Evolutionary conservation across 129 eudicot genomes (phyloP).

Genomic region (Chrysanthemum seticuspe): DNA sequence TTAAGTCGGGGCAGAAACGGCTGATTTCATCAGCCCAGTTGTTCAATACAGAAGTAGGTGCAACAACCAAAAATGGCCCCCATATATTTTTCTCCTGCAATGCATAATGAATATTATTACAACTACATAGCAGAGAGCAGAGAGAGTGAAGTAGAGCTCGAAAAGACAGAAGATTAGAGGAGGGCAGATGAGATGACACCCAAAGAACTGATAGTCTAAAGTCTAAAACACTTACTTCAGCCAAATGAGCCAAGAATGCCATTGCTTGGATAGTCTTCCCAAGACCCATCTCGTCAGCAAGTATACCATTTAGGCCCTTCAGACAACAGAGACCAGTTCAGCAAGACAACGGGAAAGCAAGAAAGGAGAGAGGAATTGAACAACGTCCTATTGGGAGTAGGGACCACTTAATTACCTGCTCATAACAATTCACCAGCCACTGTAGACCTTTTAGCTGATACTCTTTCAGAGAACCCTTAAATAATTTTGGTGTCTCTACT

Average conservation of each 20-base stretch:
- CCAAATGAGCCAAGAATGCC: constrained; percentile 99
- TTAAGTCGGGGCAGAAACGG: constrained; percentile 93
- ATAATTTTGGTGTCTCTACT: constrained; percentile 84
- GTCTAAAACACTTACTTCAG: constrained; percentile 60
- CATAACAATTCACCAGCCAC: constrained; percentile 98
- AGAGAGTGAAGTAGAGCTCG: constrained; percentile 11
- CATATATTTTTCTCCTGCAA: constrained; percentile 93
- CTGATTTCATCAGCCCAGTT: constrained; percentile 99
- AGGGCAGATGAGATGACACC: too few species aligned
- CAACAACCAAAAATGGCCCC: constrained; percentile 99
- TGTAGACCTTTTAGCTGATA: constrained; percentile 98
- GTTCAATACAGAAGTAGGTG: constrained; percentile 94
- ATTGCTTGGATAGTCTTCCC: constrained; percentile 99
- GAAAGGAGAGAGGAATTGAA: not conserved
- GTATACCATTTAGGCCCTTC: constrained; percentile 96
- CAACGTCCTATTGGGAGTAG: not conserved
- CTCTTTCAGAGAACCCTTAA: constrained; percentile 89
- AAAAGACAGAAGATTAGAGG: too few species aligned
- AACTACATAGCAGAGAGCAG: not conserved
- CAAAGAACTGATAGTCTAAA: too few species aligned
- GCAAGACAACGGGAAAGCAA: constrained; percentile 9
- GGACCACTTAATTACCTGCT: constrained; percentile 60
- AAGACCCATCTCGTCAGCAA: constrained; percentile 99
- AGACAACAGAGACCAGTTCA: constrained; percentile 8
- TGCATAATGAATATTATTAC: constrained; percentile 18